Conservation (phyloP, 108 stramenopile genomes). For the Cylindrotheca closterium region DNA sequence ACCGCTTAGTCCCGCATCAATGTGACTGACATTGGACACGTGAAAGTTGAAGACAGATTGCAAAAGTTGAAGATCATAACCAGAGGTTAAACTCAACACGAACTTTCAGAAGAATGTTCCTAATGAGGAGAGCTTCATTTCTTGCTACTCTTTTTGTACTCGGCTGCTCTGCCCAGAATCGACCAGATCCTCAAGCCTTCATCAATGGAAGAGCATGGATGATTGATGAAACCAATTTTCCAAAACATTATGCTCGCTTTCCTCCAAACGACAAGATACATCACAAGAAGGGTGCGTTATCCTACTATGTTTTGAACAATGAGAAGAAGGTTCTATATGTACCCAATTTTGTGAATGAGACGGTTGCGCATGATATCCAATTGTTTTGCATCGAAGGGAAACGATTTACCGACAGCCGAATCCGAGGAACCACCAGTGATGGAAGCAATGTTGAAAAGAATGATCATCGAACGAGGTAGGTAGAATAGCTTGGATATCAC, state of each 20-base stretch:
- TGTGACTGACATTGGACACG: too few relatives aligned
- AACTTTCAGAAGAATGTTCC: too few relatives aligned
- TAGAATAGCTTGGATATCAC: neutral
- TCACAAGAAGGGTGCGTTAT: neutral
- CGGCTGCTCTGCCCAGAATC: too few relatives aligned
- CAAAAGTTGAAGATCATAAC: too few relatives aligned
- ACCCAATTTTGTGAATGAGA: conserved; percentile 20
- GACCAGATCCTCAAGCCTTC: conserved; percentile 1
- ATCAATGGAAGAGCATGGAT: neutral
- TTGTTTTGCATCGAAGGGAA: conserved; percentile 6
- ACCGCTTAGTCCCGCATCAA: too few relatives aligned
- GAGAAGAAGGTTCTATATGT: conserved; percentile 18
- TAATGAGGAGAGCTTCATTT: too few relatives aligned
- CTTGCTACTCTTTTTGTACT: too few relatives aligned
- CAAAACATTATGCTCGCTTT: neutral
- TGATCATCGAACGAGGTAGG: conserved; percentile 16
- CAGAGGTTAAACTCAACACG: too few relatives aligned
- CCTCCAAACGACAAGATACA: conserved; percentile 1
- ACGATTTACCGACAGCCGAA: conserved; percentile 13
- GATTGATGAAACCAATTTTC: conserved; percentile 8
- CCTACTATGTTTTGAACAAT: conserved; percentile 14
- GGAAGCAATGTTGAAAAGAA: neutral
- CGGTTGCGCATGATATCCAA: conserved; percentile 9
- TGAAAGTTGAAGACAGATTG: too few relatives aligned
- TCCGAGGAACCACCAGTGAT: conserved; percentile 1